These are phyloP conservation scores for Wickerhamomyces sp. DNA, from an alignment of 1,139 yeast species.

Conservation along the genomic window DNA sequence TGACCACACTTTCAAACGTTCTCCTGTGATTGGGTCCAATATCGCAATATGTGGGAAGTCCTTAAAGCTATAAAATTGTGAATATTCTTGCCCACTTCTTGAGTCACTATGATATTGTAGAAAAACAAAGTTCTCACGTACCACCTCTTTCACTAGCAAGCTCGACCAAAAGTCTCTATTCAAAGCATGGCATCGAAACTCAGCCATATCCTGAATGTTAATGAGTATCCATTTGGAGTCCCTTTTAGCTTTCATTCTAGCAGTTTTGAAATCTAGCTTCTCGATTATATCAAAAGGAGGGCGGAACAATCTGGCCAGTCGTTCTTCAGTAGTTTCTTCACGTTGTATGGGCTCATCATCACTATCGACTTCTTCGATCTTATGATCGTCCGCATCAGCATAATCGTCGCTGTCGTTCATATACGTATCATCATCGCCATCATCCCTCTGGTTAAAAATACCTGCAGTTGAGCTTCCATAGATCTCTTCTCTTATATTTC, in stretches of 20 bases:
- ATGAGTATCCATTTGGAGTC: conserved; percentile 78
- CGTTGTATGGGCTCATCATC: conserved; percentile 24
- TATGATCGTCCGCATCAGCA: conserved; percentile 21
- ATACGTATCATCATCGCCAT: conserved; percentile 19
- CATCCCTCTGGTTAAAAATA: conserved; percentile 47
- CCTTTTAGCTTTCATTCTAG: conserved; percentile 60
- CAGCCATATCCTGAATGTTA: conserved; percentile 80
- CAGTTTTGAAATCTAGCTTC: conserved; percentile 61
- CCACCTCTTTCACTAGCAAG: conserved; percentile 55
- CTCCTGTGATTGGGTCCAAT: conserved; percentile 94
- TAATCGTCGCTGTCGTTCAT: conserved; percentile 15
- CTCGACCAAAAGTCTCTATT: conserved; percentile 94
- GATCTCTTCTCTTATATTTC: conserved; percentile 27
- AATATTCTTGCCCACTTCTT: conserved; percentile 64
- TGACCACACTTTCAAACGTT: conserved; percentile 72
- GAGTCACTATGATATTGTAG: conserved; percentile 79
- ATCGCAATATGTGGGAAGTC: conserved; percentile 86
- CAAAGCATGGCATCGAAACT: conserved; percentile 83
- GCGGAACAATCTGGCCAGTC: conserved; percentile 76
- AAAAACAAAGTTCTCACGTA: conserved; percentile 69
- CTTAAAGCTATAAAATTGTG: conserved; percentile 65
- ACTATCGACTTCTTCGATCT: conserved; percentile 28
- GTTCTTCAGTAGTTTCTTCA: conserved; percentile 11
- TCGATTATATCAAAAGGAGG: conserved; percentile 92
- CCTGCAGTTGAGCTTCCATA: conserved; percentile 37